Evolutionary conservation across 164 flowering plant species (phyloP), one percentile per base, ranked within the genome.

Genomic region (Hamamelis virginiana): DNA sequence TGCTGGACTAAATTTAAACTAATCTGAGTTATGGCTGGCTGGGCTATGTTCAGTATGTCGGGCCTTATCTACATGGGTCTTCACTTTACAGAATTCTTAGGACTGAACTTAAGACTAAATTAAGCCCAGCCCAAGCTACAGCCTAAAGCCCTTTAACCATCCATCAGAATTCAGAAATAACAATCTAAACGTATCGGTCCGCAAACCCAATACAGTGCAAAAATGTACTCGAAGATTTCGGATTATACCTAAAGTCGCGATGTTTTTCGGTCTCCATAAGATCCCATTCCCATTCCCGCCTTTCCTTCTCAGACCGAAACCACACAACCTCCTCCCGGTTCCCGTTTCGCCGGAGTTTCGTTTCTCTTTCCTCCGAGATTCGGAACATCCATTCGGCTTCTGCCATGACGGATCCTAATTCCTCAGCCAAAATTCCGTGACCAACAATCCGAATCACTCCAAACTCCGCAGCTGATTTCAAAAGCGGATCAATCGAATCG

Each of bases 401-500:
- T 1, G 28, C 65, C 28, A 75, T 64, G 66, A 70, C 22, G 0
- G 75, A 66, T 41, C 57, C 14, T 27, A 85, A 23, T 72, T 80
- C 86, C 50, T 80, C 79, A 1, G 22, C 65, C 43, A 78, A 72
- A 45, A 89, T 73, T 46, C 82, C 86, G 53, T 83, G 87, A 4
- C 71, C 75, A 8, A 22, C 28, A 38, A 89, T 70, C 73, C 68
- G 68, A 41, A 85, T 74, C 18, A 70, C 81, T 9, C 94, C 94
- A 10, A 79, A 73, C 48, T 80, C 81, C 15, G 64, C 28, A 0
- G 73, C 81, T n/a, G 88, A 82, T 48, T 50, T 62, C 33, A 82
- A 9, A 3, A 89, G 14, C 78, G 59, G 59, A 26, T 61, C 68
- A n/a, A 80, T 57, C 0, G 84, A 59, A 9, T 60, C 75, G 1